Evolutionary conservation across 495 filamentous ascomycete genomes (phyloP).

Genomic region (Daldinia loculata): DNA sequence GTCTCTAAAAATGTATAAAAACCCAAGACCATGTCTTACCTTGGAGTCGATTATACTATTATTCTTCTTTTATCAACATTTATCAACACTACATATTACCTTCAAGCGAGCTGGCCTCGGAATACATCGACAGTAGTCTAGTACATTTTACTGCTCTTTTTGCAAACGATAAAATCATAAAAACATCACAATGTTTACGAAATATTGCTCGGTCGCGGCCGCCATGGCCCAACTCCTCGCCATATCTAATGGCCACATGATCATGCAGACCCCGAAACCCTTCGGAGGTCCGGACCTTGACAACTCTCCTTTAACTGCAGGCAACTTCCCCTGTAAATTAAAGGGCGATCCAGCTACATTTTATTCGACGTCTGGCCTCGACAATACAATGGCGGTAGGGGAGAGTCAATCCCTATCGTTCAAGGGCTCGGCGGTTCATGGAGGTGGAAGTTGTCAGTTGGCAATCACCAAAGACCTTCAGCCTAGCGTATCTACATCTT

Average conservation of each 20-base stretch:
- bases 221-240: constrained; percentile 53
- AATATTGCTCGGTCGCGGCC: constrained; percentile 10
- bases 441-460: constrained; percentile 88
- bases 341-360: constrained; percentile 47
- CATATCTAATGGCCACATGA: constrained; percentile 72
- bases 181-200: constrained; percentile 11
- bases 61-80: neutral
- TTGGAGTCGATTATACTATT: neutral
- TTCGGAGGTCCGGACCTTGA: constrained; percentile 60
- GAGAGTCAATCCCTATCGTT: constrained; percentile 63
- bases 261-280: constrained; percentile 73
- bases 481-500: constrained; percentile 65
- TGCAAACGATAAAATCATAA: neutral
- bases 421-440: constrained; percentile 73
- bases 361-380: constrained; percentile 51
- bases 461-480: constrained; percentile 77
- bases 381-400: constrained; percentile 63
- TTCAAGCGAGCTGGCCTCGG: constrained; percentile 22
- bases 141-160: constrained; percentile 5
- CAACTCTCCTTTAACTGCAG: constrained; percentile 68
- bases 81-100: neutral
- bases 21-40: neutral
- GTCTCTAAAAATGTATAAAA: neutral
- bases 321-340: constrained; percentile 83
- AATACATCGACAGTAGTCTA: constrained; percentile 18